Conservation (phyloP, 2,329 filamentous ascomycete genomes). For the Fusarium secorum region DNA sequence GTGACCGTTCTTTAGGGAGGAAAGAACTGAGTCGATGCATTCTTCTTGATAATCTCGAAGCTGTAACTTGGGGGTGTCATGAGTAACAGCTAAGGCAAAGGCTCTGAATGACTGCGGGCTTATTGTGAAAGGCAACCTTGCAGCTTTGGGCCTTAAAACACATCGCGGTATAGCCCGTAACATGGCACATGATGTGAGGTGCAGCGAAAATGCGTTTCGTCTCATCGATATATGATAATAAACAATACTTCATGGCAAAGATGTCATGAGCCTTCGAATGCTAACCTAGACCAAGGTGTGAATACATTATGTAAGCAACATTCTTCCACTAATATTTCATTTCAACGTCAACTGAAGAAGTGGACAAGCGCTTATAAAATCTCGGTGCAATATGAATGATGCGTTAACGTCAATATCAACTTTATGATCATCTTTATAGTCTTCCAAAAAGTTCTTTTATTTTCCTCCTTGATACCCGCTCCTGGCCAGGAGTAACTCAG, state of each 20-base stretch:
- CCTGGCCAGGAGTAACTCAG: constrained; percentile 4
- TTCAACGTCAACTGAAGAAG: background rate
- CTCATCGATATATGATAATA: constrained; percentile 8
- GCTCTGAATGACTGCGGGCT: constrained; percentile 27
- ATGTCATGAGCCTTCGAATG: background rate
- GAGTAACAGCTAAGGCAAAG: constrained; percentile 35
- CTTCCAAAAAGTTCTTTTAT: background rate
- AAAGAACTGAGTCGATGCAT: constrained; percentile 83
- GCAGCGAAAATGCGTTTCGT: constrained; percentile 2
- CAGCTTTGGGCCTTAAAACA: constrained; percentile 34
- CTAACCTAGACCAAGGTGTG: background rate
- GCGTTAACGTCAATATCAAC: background rate
- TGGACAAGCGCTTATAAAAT: background rate
- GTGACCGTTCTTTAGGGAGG: constrained; percentile 73
- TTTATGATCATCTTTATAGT: background rate
- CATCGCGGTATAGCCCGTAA: constrained; percentile 44
- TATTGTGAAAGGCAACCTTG: constrained; percentile 7
- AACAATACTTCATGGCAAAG: background rate
- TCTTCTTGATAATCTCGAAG: constrained; percentile 90
- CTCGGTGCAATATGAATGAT: constrained; percentile 7
- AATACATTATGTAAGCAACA: constrained; percentile 33
- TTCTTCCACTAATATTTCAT: background rate
- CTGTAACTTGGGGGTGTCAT: constrained; percentile 53
- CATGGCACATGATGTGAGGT: constrained; percentile 49
- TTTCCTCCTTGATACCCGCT: background rate